Percentiles rank a stretch among this genome's conserved stretches.
phyloP scores from a whole-genome alignment of 2,329 filamentous ascomycete genomes.

The Acrocalymma vagum region DNA sequence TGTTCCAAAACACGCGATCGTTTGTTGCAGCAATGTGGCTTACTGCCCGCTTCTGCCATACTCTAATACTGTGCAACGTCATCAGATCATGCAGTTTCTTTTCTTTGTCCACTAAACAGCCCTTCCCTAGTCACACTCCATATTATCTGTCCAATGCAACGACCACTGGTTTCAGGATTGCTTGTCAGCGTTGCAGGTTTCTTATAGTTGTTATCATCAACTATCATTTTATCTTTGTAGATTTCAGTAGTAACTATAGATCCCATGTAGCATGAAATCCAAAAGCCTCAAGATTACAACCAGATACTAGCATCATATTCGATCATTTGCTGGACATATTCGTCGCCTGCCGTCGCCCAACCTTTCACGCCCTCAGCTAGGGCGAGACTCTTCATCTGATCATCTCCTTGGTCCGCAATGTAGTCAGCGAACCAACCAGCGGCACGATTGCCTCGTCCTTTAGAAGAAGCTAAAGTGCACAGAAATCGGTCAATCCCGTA shows the following conservation, averaged over 20 bases:
- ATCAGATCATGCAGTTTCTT: too few species aligned
- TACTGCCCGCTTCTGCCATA: too few species aligned
- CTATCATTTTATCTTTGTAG: too few species aligned
- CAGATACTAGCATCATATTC: conserved; percentile 51
- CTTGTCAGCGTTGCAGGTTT: conserved; percentile 1
- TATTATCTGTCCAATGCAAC: too few species aligned
- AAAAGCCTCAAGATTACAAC: neutral
- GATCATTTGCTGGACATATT: conserved; percentile 60
- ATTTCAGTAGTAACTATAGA: neutral
- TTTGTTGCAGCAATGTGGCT: too few species aligned
- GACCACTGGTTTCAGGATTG: neutral
- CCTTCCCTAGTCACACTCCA: too few species aligned
- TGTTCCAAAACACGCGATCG: too few species aligned
- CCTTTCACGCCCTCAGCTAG: conserved; percentile 63
- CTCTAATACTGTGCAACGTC: too few species aligned
- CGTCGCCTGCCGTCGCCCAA: conserved; percentile 59
- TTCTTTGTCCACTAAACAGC: too few species aligned
- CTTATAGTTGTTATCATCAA: neutral
- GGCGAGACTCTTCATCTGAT: conserved; percentile 57
- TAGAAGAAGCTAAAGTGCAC: conserved; percentile 58
- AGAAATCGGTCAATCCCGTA: conserved; percentile 1
- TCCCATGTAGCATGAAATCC: neutral
- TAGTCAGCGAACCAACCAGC: conserved; percentile 66
- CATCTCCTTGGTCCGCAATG: conserved; percentile 52
- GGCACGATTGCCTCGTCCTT: conserved; percentile 63